Base-by-base conservation (phyloP, 2,329 filamentous ascomycete genomes). In the Trichoderma sp. region DNA sequence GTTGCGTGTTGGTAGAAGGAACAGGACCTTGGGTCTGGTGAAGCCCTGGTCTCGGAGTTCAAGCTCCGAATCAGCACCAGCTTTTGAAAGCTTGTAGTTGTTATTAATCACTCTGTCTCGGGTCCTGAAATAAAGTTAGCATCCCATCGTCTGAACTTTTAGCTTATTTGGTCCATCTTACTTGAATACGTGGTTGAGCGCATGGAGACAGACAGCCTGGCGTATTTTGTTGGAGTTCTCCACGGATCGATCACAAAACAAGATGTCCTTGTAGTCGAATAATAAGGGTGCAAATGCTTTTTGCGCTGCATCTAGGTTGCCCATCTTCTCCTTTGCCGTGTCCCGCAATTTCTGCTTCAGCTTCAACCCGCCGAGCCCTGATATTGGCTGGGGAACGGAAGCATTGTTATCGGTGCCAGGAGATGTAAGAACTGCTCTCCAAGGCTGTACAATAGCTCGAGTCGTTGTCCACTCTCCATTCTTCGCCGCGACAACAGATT, bases 21-120 rank as follows among this genome's bases (percentile, higher is more conserved):
- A 93, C 23, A 99, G 87, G 7, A 98, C 91, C 79, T 98, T 98
- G 8, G 96, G 96, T 6, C 96, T 87, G 0, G 95, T 98, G 81
- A 98, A 99, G 0, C 96, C 96, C 81, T 99, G 96, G 76, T 99
- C 96, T 74, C 94, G 90, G 20, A 94, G 85, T 75, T 97, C 94
- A 5, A 92, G 83, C 47, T 93, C 91, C 17, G 87, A 83, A 47
- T 86, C 86, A 11, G 88, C 87, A 4, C 88, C 86, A 68, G 92
- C 89, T 76, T 90, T 91, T 11, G 91, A 85, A 12, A 97, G 82
- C 74, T 91, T 93, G 68, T 92, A 89, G 78, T 95, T 98, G 82
- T 98, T 97, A 81, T 97, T 98, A 73, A 98, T 88, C 0, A 98
- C 92, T 34, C 91, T 89, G 78, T 98, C 95, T 74, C 96, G 90